Evolutionary conservation across 345 rosid species (phyloP).

Genomic region (Diplotaxis tenuifolia): DNA sequence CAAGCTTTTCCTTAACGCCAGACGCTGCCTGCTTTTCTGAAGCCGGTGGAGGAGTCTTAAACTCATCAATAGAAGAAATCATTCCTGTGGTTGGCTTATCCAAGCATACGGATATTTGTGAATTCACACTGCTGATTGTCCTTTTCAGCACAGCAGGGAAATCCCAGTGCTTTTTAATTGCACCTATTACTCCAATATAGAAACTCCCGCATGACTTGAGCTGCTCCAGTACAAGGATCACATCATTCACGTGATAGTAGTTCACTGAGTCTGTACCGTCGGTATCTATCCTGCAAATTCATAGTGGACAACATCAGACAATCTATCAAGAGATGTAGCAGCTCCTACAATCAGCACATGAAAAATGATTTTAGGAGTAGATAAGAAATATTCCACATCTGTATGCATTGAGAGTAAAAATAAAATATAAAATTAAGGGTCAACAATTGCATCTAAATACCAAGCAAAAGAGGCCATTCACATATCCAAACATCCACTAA

Average conservation of each 20-base stretch:
- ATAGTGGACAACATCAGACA: constrained; percentile 25
- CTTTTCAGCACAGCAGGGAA: constrained; percentile 41
- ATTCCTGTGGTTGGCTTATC: constrained; percentile 36
- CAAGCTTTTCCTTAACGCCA: constrained; percentile 41
- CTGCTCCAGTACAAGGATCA: constrained; percentile 55
- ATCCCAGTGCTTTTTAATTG: constrained; percentile 66
- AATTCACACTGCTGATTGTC: constrained; percentile 40
- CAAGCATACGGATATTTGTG: constrained; percentile 36
- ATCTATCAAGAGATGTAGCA: constrained; percentile 19
- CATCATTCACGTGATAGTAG: constrained; percentile 65
- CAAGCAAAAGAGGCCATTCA: constrained; percentile 10
- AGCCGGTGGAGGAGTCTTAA: constrained; percentile 29
- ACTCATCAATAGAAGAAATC: constrained; percentile 36
- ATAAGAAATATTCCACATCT: constrained; percentile 8
- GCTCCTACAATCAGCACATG: constrained; percentile 5
- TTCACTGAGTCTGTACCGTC: constrained; percentile 47
- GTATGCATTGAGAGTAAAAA: constrained; percentile 4
- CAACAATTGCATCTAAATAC: constrained; percentile 1
- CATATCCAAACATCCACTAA: constrained; percentile 15
- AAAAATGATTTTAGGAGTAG: constrained; percentile 1
- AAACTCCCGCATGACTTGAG: constrained; percentile 55
- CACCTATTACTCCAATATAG: constrained; percentile 54
- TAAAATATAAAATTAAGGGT: not conserved
- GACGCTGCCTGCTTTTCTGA: constrained; percentile 20
- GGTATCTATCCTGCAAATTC: constrained; percentile 73